These are phyloP conservation scores for Lumnitzera racemosa DNA, from an alignment of 345 rosid genomes.

Conservation along the genomic window DNA sequence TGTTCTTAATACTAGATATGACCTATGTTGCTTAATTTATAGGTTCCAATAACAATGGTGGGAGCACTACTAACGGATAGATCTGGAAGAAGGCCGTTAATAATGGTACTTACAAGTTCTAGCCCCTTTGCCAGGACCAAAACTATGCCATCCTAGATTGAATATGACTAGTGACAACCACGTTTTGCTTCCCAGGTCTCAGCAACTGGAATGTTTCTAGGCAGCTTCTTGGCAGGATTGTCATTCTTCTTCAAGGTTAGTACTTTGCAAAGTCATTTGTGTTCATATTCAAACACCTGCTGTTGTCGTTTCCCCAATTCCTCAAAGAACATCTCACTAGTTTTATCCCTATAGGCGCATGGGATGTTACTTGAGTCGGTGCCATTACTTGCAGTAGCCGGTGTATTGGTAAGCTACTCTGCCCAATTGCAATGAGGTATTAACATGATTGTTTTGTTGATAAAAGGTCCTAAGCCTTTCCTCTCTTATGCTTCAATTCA, in stretches of 20 bases:
- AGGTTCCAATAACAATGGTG: conserved; percentile 72
- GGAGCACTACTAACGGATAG: conserved; percentile 78
- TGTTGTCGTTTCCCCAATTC: background rate
- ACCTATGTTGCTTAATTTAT: background rate
- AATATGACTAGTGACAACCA: background rate
- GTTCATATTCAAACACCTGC: background rate
- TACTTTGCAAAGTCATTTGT: background rate
- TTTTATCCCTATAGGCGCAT: conserved; percentile 34
- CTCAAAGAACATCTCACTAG: too few species aligned
- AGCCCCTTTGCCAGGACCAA: background rate
- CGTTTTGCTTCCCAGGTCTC: conserved; percentile 39
- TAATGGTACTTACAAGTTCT: conserved; percentile 43
- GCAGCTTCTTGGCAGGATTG: conserved; percentile 67
- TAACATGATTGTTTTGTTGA: too few species aligned
- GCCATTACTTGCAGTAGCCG: conserved; percentile 59
- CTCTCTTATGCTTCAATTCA: conserved; percentile 11
- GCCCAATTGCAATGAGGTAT: background rate
- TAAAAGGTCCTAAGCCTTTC: background rate
- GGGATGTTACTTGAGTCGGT: conserved; percentile 52
- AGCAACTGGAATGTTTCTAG: conserved; percentile 65
- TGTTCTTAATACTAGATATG: background rate
- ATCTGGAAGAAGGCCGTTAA: conserved; percentile 84
- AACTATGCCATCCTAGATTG: background rate
- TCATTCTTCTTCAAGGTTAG: conserved; percentile 69
- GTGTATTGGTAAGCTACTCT: conserved; percentile 48